These are phyloP conservation scores for Calocybe indica DNA, from an alignment of 768 basidiomycete genomes.

Conservation along the genomic window DNA sequence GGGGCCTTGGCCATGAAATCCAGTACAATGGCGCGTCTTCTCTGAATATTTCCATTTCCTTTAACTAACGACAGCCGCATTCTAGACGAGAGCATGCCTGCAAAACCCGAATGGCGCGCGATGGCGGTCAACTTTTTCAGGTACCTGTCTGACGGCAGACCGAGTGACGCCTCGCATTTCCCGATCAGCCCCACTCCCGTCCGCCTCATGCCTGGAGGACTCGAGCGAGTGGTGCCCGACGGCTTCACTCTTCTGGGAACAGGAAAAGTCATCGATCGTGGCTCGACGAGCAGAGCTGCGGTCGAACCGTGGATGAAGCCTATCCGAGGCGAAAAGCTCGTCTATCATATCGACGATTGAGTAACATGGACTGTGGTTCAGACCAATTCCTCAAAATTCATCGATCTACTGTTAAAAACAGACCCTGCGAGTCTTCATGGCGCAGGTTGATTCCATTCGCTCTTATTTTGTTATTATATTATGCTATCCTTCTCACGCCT, in stretches of 20 bases:
- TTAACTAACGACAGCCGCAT: background rate
- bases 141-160: constrained; percentile 18
- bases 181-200: constrained; percentile 20
- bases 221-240: constrained; percentile 18
- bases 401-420: too few relatives aligned
- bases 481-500: too few relatives aligned
- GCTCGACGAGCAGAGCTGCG: background rate
- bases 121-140: constrained; percentile 26
- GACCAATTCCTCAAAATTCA: too few relatives aligned
- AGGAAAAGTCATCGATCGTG: constrained; percentile 19
- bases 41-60: background rate
- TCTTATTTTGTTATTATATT: too few relatives aligned
- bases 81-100: constrained; percentile 17
- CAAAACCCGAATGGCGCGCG: constrained; percentile 16
- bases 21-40: constrained; percentile 18
- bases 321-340: constrained; percentile 26
- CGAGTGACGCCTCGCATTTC: constrained; percentile 11
- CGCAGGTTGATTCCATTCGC: too few relatives aligned
- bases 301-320: constrained; percentile 17
- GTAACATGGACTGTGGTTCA: too few relatives aligned
- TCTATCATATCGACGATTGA: constrained; percentile 12
- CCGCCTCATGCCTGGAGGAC: constrained; percentile 27
- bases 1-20: constrained; percentile 25
- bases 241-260: constrained; percentile 22
- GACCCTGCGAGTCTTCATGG: too few relatives aligned